Base-by-base conservation (phyloP, 257 asterid genomes). In the Prunella vulgaris region DNA sequence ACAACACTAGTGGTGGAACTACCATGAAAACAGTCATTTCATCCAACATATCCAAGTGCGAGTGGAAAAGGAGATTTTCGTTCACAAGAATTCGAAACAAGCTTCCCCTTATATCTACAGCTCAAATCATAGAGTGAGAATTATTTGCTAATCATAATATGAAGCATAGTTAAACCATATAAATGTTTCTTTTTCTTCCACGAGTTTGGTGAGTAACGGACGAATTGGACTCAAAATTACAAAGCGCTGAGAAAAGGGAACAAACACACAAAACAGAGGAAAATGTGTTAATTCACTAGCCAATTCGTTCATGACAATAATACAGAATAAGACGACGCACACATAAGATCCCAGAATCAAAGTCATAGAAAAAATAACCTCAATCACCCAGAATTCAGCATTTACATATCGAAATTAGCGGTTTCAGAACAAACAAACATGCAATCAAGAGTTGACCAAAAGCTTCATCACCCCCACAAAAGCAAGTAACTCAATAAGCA, bases 371-470 rank as follows among this genome's bases (percentile, higher is more conserved):
- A 28, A 5, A 1, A 27, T 42, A 53, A 42, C 51, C 52, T n/a
- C 28, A 63, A 15, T 5, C 17, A 9, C 48, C 64, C 33, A 71
- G 46, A 72, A 63, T 62, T 72, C 20, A 59, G 63, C 62, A 28
- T 15, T 25, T 53, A 40, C 2, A 64, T 44, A 49, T 22, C 67
- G 37, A 42, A 69, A 68, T 30, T 17, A 48, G 44, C 71, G 21
- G 21, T 73, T 46, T 2, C 63, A 25, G 52, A 17, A 6, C 14
- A 60, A 35, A 69, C n/a, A n/a, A n/a, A n/a, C n/a, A n/a, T n/a
- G n/a, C 1, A 67, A 58, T 75, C 49, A 53, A 60, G 68, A 66
- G 65, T 76, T 73, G 79, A 73, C 76, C 74, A 25, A 46, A 60
- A 54, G 13, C 60, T 59, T n/a, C n/a, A n/a, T 57, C 10, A 25